Percentiles rank a stretch among this genome's conserved stretches.
Evolutionary conservation across 75 land plant genomes (phyloP).

Genomic region (Gnetum montanum): DNA sequence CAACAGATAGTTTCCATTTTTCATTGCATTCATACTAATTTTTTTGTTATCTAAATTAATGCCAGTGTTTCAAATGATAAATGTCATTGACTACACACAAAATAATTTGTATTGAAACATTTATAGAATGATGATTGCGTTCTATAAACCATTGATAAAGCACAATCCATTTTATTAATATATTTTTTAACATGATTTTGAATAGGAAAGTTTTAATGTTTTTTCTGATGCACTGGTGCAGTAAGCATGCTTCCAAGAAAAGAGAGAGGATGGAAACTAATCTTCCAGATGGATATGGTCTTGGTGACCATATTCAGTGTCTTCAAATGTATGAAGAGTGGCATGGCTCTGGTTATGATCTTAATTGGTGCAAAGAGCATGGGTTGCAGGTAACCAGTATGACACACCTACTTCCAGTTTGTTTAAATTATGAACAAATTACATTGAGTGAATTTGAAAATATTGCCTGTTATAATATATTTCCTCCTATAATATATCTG

Average conservation of each 20-base stretch:
- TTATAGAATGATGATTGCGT: no score
- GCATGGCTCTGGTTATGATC: slow-evolving; percentile 47
- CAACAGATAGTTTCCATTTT: no score
- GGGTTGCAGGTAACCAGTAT: slow-evolving; percentile 56
- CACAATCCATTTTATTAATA: no score
- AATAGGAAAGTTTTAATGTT: not conserved
- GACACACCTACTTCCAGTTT: not conserved
- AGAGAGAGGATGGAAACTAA: slow-evolving; percentile 36
- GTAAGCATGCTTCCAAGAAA: slow-evolving; percentile 50
- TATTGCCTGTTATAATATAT: not conserved
- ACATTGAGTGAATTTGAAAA: not conserved
- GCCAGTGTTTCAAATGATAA: no score
- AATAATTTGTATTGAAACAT: no score
- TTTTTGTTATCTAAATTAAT: no score
- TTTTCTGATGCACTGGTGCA: slow-evolving; percentile 4
- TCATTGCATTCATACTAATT: no score
- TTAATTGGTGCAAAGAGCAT: slow-evolving; percentile 67
- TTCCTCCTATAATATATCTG: not conserved
- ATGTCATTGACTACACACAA: no score
- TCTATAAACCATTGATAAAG: no score
- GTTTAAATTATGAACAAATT: no score
- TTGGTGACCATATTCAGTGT: slow-evolving; percentile 91
- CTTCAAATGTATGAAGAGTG: slow-evolving; percentile 84
- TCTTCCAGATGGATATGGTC: slow-evolving; percentile 83
- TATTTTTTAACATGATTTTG: not conserved